Evolutionary conservation across 768 basidiomycete genomes (phyloP).

Genomic region (Leccinum olivaceopallidum): DNA sequence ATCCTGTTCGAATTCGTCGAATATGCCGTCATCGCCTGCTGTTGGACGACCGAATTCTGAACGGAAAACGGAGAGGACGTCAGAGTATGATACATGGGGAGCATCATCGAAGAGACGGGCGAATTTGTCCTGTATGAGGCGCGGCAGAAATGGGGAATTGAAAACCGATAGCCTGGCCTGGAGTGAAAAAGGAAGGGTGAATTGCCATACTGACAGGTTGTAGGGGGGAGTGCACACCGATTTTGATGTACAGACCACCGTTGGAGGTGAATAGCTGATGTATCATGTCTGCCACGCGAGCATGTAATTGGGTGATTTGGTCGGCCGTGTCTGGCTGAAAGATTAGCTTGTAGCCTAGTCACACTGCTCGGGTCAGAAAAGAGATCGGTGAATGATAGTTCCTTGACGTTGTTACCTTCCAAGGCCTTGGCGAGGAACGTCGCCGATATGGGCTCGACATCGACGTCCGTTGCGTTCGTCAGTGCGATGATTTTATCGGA

Average conservation of each 20-base stretch:
- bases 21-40: conserved; percentile 64
- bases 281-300: no score
- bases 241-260: no score
- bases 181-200: no score
- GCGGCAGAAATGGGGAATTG: conserved; percentile 73
- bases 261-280: no score
- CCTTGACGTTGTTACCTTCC: conserved; percentile 97
- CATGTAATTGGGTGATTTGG: no score
- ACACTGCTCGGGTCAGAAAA: conserved; percentile 38
- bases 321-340: no score
- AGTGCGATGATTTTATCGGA: conserved; percentile 91
- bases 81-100: conserved; percentile 76
- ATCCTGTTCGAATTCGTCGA: conserved; percentile 72
- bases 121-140: conserved; percentile 81
- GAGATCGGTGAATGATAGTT: conserved; percentile 58
- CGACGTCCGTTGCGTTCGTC: conserved; percentile 78
- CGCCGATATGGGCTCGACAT: conserved; percentile 97
- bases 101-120: conserved; percentile 85
- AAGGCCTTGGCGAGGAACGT: conserved; percentile 95
- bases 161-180: no score
- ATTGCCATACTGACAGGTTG: not conserved
- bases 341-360: no score
- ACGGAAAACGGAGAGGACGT: conserved; percentile 41
- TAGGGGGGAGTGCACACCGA: not conserved
- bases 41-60: no score